Evolutionary conservation across 345 rosid species (phyloP), one percentile per base, ranked within the genome.

Genomic region (Cardamine resedifolia): DNA sequence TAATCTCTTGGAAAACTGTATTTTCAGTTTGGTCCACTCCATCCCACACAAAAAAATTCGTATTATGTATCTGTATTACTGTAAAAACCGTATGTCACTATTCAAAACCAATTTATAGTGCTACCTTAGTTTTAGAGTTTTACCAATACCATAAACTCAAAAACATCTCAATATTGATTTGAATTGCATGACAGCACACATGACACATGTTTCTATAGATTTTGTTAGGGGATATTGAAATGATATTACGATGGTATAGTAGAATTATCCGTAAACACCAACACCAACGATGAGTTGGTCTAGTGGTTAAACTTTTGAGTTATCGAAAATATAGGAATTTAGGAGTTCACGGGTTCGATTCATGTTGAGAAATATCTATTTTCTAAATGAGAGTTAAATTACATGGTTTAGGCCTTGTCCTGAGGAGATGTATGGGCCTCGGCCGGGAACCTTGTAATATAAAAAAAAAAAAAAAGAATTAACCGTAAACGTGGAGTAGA

Each of bases 401-500:
- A n/a, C n/a, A n/a, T n/a, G n/a, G n/a, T n/a, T n/a, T n/a, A n/a
- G n/a, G n/a, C n/a, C n/a, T n/a, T n/a, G n/a, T n/a, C n/a, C n/a
- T n/a, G n/a, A n/a, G n/a, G n/a, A n/a, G n/a, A n/a, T n/a, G n/a
- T n/a, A n/a, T n/a, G n/a, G n/a, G n/a, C n/a, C n/a, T n/a, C n/a
- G n/a, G n/a, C n/a, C n/a, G n/a, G n/a, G n/a, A n/a, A n/a, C n/a
- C n/a, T n/a, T n/a, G n/a, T n/a, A n/a, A n/a, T n/a, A n/a, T n/a
- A n/a, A n/a, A n/a, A n/a, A n/a, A n/a, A n/a, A n/a, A n/a, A n/a
- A n/a, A n/a, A n/a, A n/a, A n/a, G n/a, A n/a, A 45, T 26, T 26
- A 27, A 74, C 14, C 47, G 38, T 58, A 60, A 51, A 23, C 68
- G 64, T 75, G 33, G 78, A 68, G 74, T 68, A 68, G 64, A 75